Percentiles rank a stretch among this genome's conserved stretches.
Evolutionary conservation across 2,329 filamentous ascomycete genomes (phyloP).

Genomic region (Didymella pinodella): DNA sequence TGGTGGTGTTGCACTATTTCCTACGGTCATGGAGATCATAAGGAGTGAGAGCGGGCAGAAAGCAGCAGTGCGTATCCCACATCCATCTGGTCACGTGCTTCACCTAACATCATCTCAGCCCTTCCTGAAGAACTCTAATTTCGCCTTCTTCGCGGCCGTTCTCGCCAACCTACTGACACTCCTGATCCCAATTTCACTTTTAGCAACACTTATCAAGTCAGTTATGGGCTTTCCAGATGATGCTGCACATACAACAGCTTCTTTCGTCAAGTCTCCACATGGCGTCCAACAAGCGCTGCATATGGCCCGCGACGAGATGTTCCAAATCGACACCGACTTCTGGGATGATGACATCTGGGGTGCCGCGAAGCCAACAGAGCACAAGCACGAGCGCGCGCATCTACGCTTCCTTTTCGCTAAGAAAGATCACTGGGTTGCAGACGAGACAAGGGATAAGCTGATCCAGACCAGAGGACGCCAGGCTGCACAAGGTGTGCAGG

Average conservation of each 20-base stretch:
- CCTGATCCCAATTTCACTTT: conserved; percentile 51
- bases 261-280: conserved; percentile 58
- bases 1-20: conserved; percentile 55
- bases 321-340: conserved; percentile 62
- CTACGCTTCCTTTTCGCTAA: conserved; percentile 67
- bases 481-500: conserved; percentile 12
- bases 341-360: conserved; percentile 70
- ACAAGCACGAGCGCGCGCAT: conserved; percentile 51
- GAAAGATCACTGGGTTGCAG: conserved; percentile 69
- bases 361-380: conserved; percentile 41
- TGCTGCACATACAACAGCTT: conserved; percentile 58
- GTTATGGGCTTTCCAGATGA: conserved; percentile 55
- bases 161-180: conserved; percentile 55
- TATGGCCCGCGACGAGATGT: conserved; percentile 67
- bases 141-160: conserved; percentile 39
- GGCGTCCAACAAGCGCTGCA: conserved; percentile 65
- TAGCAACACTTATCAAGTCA: conserved; percentile 54
- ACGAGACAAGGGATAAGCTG: conserved; percentile 64
- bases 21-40: conserved; percentile 58
- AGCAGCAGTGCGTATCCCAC: conserved; percentile 46
- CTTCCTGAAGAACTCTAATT: conserved; percentile 38
- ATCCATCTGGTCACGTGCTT: conserved; percentile 9
- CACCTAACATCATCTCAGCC: conserved; percentile 24
- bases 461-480: conserved; percentile 54
- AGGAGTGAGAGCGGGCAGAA: conserved; percentile 54